Evolutionary conservation across 202 grass and related monocot species (phyloP), one percentile per base, ranked within the genome.

Genomic region (Alloteropsis angusta): DNA sequence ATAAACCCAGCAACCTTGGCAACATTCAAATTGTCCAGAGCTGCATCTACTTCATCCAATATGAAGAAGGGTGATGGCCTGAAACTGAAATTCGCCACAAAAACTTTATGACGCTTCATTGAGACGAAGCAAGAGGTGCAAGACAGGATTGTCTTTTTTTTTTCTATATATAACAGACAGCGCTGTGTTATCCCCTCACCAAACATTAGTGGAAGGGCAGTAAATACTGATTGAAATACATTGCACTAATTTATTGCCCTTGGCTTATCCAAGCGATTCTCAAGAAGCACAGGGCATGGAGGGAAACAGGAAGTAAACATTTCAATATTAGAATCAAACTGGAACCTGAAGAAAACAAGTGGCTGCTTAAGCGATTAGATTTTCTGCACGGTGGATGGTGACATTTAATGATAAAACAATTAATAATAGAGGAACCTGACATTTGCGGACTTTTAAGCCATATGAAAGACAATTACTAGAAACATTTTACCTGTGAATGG

Each of bases 11-110:
- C 95, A 73, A 98, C 92, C 87, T 98, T 95, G 64, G 95, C 89
- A 32, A 98, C 95, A 83, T 98, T 98, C 69, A 98, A 84, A 92
- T 98, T 98, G 88, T 98, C 95, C 48, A 98, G 85, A 79, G 95
- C 95, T 53, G 95, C 95, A 78, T 98, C 92, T 22, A 98, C 95
- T 85, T 98, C 95, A 81, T 98, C 95, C 87, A 98, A 78, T 85
- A 98, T 98, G 77, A 98, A 98, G 81, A 98, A 98, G 48, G 95
- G 95, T 82, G 95, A 98, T 79, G 95, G 95, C 81, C 87, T 86
- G 75, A 90, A 98, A 85, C 95, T 98, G 92, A 80, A 52, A 92
- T 63, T 80, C 37, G 3, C 37, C 69, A 55, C 48, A 69, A 73
- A 80, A 70, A 8, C 28, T 74, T 81, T 69, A 83, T 11, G 46